Base-by-base conservation (phyloP, 768 basidiomycete genomes). In the Tephrocybe sp. region DNA sequence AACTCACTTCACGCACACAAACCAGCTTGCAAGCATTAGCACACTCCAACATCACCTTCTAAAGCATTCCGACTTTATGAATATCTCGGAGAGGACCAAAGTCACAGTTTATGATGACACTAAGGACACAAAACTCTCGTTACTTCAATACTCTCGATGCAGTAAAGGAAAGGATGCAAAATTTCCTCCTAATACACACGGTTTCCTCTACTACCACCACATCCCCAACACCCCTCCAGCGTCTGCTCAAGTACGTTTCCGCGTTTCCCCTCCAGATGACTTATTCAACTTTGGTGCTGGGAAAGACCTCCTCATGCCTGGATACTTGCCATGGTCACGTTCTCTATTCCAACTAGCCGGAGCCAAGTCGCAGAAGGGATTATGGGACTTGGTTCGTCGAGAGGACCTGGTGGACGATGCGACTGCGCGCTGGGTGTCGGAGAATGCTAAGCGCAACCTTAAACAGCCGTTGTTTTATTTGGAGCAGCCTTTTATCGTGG, bases 161-260 rank as follows among this genome's bases (percentile, higher is more conserved):
- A n/a, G 11, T 13, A 36, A 16, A 4, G 11, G 11, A 12, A 3
- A 36, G 35, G 35, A 13, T 3, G 11, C 3, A 5, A 5, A 14
- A 41, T 49, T 49, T 31, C 48, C 48, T 34, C 31, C 20, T 6
- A 43, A 43, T 31, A 11, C 48, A 1, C 48, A 19, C 22, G 48
- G 48, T 12, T 49, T 49, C 20, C 26, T 49, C 3, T 49, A 49
- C n/a, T 35, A 49, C 14, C 48, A 42, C 48, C 11, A 32, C 2
- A 31, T 30, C 22, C 40, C 48, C 0, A 4, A n/a, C 13, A 16
- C 26, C 1, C 39, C 40, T 5, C 17, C 19, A 7, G 34, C 32
- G 13, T 22, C 33, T 8, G 40, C 32, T n/a, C 39, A 49, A 26
- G 34, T 49, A 2, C 48, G 48, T 7, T 49, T 49, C 19, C 48